These are phyloP conservation scores for Ophiostoma novo-ulmi DNA, from an alignment of 2,329 filamentous ascomycete genomes.

Conservation along the genomic window DNA sequence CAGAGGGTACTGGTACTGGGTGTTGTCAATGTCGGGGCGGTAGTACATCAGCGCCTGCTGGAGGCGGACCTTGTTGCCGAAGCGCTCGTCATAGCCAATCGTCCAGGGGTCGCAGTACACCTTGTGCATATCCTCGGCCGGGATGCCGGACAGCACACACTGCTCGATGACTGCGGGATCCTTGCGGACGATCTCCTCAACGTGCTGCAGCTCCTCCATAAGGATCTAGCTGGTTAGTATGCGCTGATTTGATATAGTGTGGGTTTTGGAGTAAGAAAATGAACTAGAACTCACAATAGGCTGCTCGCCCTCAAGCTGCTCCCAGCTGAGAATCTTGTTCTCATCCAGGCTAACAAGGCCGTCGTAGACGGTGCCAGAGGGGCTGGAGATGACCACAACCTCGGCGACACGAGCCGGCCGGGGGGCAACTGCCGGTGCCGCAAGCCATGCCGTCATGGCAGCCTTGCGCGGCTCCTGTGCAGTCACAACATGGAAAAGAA, in stretches of 20 bases:
- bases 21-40: constrained; percentile 75
- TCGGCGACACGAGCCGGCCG: constrained; percentile 71
- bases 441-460: constrained; percentile 76
- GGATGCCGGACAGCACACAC: constrained; percentile 75
- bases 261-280: too few relatives aligned
- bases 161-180: constrained; percentile 88
- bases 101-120: constrained; percentile 97
- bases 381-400: constrained; percentile 68
- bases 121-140: constrained; percentile 82
- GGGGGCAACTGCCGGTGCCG: constrained; percentile 53
- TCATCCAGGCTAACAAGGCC: constrained; percentile 69
- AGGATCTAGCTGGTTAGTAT: constrained; percentile 57
- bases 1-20: constrained; percentile 84
- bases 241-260: not conserved
- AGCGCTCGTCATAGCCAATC: constrained; percentile 88
- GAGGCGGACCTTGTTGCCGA: constrained; percentile 69
- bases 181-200: constrained; percentile 69
- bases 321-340: constrained; percentile 66
- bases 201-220: constrained; percentile 79
- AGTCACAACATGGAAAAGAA: constrained; percentile 83
- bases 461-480: constrained; percentile 80
- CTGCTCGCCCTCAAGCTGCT: constrained; percentile 69
- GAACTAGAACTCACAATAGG: constrained; percentile 56
- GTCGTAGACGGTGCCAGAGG: constrained; percentile 75
- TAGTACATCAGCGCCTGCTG: constrained; percentile 97